Evolutionary conservation across 371 early-diverging fungal species (phyloP), one percentile per base, ranked within the genome.

Genomic region (Zopfochytrium polystomum): DNA sequence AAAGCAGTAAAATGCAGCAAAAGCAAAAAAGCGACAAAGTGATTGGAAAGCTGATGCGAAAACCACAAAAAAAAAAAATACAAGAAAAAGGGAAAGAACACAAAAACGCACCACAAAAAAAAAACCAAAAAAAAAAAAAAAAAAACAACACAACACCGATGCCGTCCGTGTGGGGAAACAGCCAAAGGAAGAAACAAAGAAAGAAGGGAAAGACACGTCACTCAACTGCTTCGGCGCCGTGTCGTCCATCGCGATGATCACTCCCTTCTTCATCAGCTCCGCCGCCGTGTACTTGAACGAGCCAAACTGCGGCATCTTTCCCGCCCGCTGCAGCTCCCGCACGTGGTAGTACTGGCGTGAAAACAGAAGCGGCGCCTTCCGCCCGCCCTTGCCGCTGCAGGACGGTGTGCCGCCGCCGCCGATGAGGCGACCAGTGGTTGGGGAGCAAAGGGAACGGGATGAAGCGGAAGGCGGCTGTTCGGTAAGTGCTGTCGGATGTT

Each of bases 201-300:
- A 26, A 20, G 27, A 53, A 11, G n/a, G n/a, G n/a, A n/a, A n/a
- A n/a, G n/a, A n/a, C n/a, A n/a, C n/a, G n/a, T n/a, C 44, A 57
- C 45, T 29, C 32, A 33, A 77, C 75, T 93, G 89, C 51, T 88
- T 87, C 34, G 90, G 90, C 30, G 80, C 78, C 48, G 89, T 82
- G 33, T 86, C 90, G 46, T 87, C 88, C 32, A 97, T 74, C 23
- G 89, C 86, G 20, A 95, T 68, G 31, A 99, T 68, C 4, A 99
- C 91, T 48, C 98, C 96, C 68, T 93, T 90, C 60, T 92, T 87
- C 63, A 89, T 81, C 51, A 99, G 77, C 58, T 89, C 87, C 59
- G 90, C 90, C 11, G 98, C 98, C 18, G 90, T 88, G 78, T 95
- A 97, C 80, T 96, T 96, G 85, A 86, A 98, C 34, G 95, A 93